Percentiles rank a stretch among this genome's conserved stretches.
phyloP scores from a whole-genome alignment of 345 rosid species.

The Ceriops decandra region DNA sequence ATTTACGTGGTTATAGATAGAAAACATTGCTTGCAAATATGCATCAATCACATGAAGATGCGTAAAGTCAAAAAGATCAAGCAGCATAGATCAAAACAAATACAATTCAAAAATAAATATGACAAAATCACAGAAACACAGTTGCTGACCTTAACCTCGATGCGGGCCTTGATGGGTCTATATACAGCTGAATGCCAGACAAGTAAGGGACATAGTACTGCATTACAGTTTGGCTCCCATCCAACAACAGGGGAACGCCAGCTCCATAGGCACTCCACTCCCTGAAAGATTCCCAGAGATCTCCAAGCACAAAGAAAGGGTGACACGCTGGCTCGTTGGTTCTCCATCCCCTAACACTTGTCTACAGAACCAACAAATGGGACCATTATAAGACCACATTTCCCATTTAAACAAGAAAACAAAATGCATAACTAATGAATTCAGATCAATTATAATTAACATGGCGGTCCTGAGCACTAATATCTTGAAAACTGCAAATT shows the following conservation, averaged over 20 bases:
- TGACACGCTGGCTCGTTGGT: slow-evolving; percentile 38
- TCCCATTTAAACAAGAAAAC: not conserved
- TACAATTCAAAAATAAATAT: not conserved
- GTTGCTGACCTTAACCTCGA: slow-evolving; percentile 48
- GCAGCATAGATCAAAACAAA: no score
- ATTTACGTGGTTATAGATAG: no score
- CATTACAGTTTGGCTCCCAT: slow-evolving; percentile 62
- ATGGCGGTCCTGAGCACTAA: no score
- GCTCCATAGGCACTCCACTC: slow-evolving; percentile 98
- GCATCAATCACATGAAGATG: no score
- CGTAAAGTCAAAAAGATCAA: no score
- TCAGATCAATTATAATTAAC: no score
- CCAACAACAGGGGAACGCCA: slow-evolving; percentile 73
- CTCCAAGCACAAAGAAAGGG: slow-evolving; percentile 61
- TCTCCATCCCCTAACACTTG: slow-evolving; percentile 49
- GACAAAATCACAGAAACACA: slow-evolving; percentile 1
- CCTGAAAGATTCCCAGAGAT: slow-evolving; percentile 80
- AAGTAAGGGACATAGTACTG: slow-evolving; percentile 93
- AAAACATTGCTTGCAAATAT: no score
- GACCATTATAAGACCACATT: slow-evolving; percentile 7
- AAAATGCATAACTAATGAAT: not conserved
- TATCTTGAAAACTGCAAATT: no score
- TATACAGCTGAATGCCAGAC: slow-evolving; percentile 83
- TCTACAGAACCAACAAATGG: slow-evolving; percentile 37
- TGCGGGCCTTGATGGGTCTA: slow-evolving; percentile 45